A percentile compares a stretch with the other conserved stretches of the same genome.
These are phyloP conservation scores for Cochlearia excelsa DNA, from an alignment of 345 rosid species.

Conservation along the genomic window DNA sequence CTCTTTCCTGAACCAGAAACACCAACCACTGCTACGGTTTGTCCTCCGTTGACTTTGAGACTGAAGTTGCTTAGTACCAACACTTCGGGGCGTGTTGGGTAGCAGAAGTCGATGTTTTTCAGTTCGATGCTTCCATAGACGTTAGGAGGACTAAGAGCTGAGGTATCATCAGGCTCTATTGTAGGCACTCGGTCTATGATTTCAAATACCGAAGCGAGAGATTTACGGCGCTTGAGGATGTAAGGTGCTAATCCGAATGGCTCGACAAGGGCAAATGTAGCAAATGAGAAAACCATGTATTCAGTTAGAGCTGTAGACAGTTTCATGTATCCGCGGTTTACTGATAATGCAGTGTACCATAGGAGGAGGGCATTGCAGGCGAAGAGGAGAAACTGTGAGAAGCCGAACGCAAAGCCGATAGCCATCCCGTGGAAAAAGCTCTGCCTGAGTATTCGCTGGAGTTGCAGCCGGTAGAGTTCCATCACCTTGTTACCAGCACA, in stretches of 20 bases:
- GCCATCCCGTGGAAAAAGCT: constrained; percentile 94
- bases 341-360: constrained; percentile 80
- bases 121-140: constrained; percentile 96
- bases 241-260: constrained; percentile 99
- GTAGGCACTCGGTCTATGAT: constrained; percentile 92
- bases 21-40: constrained; percentile 94
- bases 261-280: constrained; percentile 97
- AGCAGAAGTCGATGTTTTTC: constrained; percentile 94
- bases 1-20: constrained; percentile 99
- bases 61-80: constrained; percentile 95
- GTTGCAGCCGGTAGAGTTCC: constrained; percentile 92
- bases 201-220: constrained; percentile 92
- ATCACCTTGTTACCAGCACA: constrained; percentile 99
- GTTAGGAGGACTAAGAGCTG: constrained; percentile 88
- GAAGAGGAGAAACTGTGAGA: constrained; percentile 98
- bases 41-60: constrained; percentile 92
- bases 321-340: constrained; percentile 44
- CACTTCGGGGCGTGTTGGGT: constrained; percentile 87
- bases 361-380: constrained; percentile 98
- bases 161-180: constrained; percentile 90
- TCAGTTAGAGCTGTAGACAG: constrained; percentile 81
- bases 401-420: constrained; percentile 94
- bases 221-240: constrained; percentile 84
- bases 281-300: constrained; percentile 97
- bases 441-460: constrained; percentile 73